phyloP scores from a whole-genome alignment of 495 filamentous ascomycete species.

The Penicilliopsis zonata region DNA sequence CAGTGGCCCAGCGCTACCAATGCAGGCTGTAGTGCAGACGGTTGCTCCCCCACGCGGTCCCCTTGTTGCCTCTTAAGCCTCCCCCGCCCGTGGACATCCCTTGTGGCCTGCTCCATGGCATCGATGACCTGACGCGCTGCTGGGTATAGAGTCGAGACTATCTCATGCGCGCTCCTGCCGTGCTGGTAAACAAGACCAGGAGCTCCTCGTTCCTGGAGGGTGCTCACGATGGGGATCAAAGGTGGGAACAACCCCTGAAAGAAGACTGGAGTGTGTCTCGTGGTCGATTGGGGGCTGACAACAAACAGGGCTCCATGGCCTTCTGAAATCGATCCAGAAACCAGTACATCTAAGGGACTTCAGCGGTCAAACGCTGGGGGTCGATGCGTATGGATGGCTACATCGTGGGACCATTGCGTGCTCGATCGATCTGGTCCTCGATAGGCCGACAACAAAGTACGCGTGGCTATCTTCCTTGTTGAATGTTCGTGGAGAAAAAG shows the following conservation, averaged over 20 bases:
- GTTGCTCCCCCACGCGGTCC: not conserved
- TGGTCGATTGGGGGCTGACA: not conserved
- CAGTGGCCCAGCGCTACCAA: not conserved
- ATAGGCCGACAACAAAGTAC: conserved; percentile 78
- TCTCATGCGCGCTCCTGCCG: not conserved
- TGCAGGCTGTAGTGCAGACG: not conserved
- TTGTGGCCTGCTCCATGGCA: not conserved
- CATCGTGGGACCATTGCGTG: conserved; percentile 88
- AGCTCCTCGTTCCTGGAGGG: conserved; percentile 18
- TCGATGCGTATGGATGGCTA: conserved; percentile 98
- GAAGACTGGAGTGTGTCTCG: not conserved
- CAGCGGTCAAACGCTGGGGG: conserved; percentile 73
- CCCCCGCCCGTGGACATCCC: not conserved
- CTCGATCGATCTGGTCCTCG: conserved; percentile 80
- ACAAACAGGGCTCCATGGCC: conserved; percentile 63
- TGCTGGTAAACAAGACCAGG: conserved; percentile 17
- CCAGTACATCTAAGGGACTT: conserved; percentile 79
- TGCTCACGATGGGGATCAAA: conserved; percentile 56
- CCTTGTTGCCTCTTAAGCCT: not conserved
- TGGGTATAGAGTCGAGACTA: not conserved
- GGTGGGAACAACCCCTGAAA: conserved; percentile 27
- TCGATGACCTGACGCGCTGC: not conserved
- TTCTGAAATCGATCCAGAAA: conserved; percentile 93
- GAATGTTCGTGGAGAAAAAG: not conserved
- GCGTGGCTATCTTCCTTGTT: conserved; percentile 13